These are phyloP conservation scores for Pseudonectria foliicola DNA, from an alignment of 2,329 filamentous ascomycete species.

Conservation along the genomic window DNA sequence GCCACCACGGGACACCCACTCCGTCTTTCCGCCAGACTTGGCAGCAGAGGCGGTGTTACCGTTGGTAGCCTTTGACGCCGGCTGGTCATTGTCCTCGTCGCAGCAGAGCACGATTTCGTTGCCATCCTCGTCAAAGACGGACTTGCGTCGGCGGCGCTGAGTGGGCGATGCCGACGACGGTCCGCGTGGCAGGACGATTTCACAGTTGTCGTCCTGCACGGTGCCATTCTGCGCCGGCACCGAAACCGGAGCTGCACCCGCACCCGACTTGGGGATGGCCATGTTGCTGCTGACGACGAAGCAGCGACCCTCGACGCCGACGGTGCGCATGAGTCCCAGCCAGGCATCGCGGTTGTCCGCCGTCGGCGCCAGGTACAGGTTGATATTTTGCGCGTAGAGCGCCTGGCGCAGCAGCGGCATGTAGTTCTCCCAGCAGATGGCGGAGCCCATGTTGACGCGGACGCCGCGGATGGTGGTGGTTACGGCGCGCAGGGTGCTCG, in stretches of 20 bases:
- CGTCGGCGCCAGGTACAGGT: constrained; percentile 84
- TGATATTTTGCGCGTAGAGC: constrained; percentile 85
- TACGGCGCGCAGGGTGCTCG: constrained; percentile 71
- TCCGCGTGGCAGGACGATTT: constrained; percentile 35
- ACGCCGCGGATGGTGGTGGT: constrained; percentile 73
- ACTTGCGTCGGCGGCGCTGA: constrained; percentile 29
- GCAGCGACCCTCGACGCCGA: constrained; percentile 73
- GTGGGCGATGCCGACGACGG: constrained; percentile 15
- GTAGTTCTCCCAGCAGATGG: constrained; percentile 96
- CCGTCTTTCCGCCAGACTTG: constrained; percentile 12
- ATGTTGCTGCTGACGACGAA: constrained; percentile 86
- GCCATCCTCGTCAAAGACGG: constrained; percentile 45
- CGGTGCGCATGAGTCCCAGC: constrained; percentile 73
- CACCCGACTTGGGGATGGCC: constrained; percentile 46
- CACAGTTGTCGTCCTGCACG: constrained; percentile 39
- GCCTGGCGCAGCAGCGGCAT: constrained; percentile 83
- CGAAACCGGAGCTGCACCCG: constrained; percentile 3
- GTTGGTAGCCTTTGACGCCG: background rate
- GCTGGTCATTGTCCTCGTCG: constrained; percentile 16
- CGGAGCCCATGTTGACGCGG: constrained; percentile 71
- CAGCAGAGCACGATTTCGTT: constrained; percentile 46
- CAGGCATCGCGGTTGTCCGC: constrained; percentile 80
- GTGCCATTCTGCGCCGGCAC: constrained; percentile 28
- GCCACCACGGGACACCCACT: constrained; percentile 65
- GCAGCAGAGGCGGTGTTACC: background rate